These are phyloP conservation scores for Begonia loranthoides DNA, from an alignment of 306 rosid species.

Conservation along the genomic window DNA sequence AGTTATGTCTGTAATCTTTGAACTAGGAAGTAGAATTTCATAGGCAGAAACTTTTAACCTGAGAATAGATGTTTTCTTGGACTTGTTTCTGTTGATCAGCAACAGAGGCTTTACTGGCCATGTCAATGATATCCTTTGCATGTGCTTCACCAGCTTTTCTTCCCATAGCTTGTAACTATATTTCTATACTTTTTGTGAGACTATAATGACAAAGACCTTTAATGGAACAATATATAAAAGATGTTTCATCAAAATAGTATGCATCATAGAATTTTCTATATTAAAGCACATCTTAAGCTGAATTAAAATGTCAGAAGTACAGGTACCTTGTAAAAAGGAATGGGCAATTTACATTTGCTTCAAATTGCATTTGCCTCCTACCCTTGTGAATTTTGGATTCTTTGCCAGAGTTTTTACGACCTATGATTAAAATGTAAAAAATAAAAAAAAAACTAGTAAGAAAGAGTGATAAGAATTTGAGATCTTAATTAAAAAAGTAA, in stretches of 20 bases:
- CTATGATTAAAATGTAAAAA: conserved; percentile 23
- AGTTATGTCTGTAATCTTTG: conserved; percentile 19
- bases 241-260: too few species aligned
- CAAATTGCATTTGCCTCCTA: conserved; percentile 64
- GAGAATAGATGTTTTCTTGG: conserved; percentile 70
- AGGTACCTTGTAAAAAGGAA: conserved; percentile 85
- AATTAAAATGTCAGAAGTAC: too few species aligned
- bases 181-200: too few species aligned
- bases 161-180: too few species aligned
- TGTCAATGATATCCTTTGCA: conserved; percentile 54
- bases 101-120: conserved; percentile 56
- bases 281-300: too few species aligned
- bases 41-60: too few species aligned
- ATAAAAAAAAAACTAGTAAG: too few species aligned
- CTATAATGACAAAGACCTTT: too few species aligned
- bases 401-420: conserved; percentile 53
- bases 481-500: too few species aligned
- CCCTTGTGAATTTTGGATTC: conserved; percentile 36
- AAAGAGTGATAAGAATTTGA: not conserved
- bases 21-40: conserved; percentile 52
- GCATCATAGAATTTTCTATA: too few species aligned
- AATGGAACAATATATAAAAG: too few species aligned
- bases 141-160: too few species aligned
- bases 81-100: conserved; percentile 66
- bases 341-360: conserved; percentile 70